Evolutionary conservation across 352 stramenopile genomes (phyloP).

Genomic region (Pythium insidiosum): DNA sequence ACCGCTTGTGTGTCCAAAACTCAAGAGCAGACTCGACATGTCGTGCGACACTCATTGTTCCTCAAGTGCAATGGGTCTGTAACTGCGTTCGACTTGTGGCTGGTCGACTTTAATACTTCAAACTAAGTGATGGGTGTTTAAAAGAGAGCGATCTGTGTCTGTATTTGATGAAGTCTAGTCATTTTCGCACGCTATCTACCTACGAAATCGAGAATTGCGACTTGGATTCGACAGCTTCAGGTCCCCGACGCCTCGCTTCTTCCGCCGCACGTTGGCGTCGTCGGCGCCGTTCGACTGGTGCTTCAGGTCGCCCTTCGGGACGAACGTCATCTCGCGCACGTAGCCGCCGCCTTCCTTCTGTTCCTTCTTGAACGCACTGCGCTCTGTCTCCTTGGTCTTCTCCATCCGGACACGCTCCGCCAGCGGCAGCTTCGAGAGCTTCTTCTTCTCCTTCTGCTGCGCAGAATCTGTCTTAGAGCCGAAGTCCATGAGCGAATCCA

Average conservation of each 20-base stretch:
- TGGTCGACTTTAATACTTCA: too few species aligned
- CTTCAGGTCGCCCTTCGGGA: slow-evolving; percentile 46
- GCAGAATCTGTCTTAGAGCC: slow-evolving; percentile 54
- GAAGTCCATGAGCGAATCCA: slow-evolving; percentile 76
- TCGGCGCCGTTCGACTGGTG: slow-evolving; percentile 41
- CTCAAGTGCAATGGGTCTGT: too few species aligned
- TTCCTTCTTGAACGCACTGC: slow-evolving; percentile 80
- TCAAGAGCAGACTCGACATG: too few species aligned
- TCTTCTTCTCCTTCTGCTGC: slow-evolving; percentile 68
- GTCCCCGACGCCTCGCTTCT: slow-evolving; percentile 76
- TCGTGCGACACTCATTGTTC: too few species aligned
- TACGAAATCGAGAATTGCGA: slow-evolving; percentile 43
- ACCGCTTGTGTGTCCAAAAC: too few species aligned
- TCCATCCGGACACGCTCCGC: slow-evolving; percentile 71
- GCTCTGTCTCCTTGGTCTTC: slow-evolving; percentile 63
- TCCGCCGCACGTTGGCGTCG: slow-evolving; percentile 15
- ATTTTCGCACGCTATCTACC: too few species aligned
- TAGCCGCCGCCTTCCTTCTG: slow-evolving; percentile 63
- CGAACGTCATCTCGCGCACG: slow-evolving; percentile 79
- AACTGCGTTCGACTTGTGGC: too few species aligned
- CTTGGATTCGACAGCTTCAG: slow-evolving; percentile 47
- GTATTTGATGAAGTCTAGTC: too few species aligned
- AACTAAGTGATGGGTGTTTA: too few species aligned
- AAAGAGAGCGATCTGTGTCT: too few species aligned
- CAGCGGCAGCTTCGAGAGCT: slow-evolving; percentile 71